Conservation (phyloP, 2,329 filamentous ascomycete genomes). For the Ambrosiella beaveri region DNA sequence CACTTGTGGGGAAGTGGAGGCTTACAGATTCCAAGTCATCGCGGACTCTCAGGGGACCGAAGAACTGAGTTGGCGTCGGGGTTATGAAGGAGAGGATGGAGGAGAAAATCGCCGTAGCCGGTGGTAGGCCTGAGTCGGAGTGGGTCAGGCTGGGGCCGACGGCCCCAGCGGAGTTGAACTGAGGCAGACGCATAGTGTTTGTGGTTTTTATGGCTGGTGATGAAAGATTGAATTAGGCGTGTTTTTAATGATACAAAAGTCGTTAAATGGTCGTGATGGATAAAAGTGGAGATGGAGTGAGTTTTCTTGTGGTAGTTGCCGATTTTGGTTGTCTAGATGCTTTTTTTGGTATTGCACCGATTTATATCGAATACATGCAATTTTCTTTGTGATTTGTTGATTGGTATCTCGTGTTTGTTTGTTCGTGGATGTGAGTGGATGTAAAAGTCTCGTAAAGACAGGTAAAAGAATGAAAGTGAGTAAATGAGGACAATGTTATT, state of each 20-base stretch:
- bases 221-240: no score
- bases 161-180: not conserved
- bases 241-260: no score
- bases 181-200: not conserved
- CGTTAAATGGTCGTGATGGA: no score
- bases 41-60: not conserved
- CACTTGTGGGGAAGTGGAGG: not conserved
- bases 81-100: not conserved
- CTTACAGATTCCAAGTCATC: not conserved
- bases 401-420: not conserved
- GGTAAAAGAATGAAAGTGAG: not conserved
- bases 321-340: no score
- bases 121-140: not conserved
- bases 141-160: not conserved
- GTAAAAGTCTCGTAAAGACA: not conserved
- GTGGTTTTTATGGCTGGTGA: not conserved
- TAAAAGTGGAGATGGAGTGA: not conserved
- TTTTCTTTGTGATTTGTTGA: not conserved
- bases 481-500: not conserved
- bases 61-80: not conserved
- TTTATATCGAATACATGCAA: not conserved
- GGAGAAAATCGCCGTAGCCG: not conserved
- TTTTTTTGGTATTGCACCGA: not conserved
- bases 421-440: not conserved
- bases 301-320: not conserved